These are phyloP conservation scores for Penicillium maclennaniae DNA, from an alignment of 495 filamentous ascomycete genomes.

Conservation along the genomic window DNA sequence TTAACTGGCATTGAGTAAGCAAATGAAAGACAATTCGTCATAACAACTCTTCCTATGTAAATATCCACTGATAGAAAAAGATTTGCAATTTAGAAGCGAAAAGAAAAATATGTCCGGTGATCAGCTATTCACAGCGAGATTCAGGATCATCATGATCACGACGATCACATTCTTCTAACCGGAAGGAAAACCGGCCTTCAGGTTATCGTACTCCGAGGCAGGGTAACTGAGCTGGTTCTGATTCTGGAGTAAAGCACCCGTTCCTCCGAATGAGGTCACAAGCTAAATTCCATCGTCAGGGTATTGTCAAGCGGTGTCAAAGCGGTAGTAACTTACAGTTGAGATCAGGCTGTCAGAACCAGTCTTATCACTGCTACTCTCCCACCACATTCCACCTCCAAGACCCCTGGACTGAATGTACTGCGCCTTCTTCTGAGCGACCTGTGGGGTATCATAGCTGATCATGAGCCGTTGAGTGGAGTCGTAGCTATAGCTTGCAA, in stretches of 20 bases:
- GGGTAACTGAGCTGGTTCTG: constrained; percentile 35
- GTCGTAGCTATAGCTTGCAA: constrained; percentile 72
- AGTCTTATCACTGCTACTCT: constrained; percentile 67
- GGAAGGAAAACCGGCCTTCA: constrained; percentile 24
- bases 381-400: constrained; percentile 90
- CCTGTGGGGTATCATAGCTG: constrained; percentile 67
- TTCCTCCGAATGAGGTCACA: constrained; percentile 28
- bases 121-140: background rate
- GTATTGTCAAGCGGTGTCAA: background rate
- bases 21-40: background rate
- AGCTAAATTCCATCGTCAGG: constrained; percentile 16
- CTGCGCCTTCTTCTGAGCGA: constrained; percentile 57
- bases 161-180: background rate
- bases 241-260: constrained; percentile 20
- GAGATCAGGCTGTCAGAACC: constrained; percentile 57
- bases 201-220: constrained; percentile 30
- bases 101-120: background rate
- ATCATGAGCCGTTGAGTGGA: constrained; percentile 54
- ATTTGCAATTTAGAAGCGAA: background rate
- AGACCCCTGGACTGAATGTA: constrained; percentile 62
- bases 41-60: background rate
- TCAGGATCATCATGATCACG: background rate
- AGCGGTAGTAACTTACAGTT: constrained; percentile 38
- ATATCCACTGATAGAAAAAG: background rate
- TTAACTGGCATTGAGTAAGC: background rate